Percentiles rank a stretch among this genome's conserved stretches.
Conservation (phyloP, 2,329 filamentous ascomycete species). For the Keithomyces neogunnii region DNA sequence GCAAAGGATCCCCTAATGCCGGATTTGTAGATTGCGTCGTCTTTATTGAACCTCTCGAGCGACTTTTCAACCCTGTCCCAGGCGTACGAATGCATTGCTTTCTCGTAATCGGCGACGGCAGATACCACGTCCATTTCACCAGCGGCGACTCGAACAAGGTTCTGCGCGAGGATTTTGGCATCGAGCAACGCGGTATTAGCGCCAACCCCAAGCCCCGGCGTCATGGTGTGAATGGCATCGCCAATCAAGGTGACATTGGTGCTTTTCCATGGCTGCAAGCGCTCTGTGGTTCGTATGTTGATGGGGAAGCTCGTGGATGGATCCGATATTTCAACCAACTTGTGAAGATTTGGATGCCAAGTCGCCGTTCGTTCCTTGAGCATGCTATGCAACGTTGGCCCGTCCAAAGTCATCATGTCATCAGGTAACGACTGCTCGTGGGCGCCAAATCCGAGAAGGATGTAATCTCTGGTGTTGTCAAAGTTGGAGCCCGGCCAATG, state of each 20-base stretch:
- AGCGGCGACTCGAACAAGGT: not conserved
- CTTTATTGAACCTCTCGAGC: conserved; percentile 8
- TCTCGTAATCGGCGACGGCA: conserved; percentile 7
- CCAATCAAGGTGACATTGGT: conserved; percentile 12
- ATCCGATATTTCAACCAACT: conserved; percentile 5
- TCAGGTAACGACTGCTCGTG: conserved; percentile 3
- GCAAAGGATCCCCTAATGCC: conserved; percentile 6
- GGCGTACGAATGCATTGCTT: conserved; percentile 9
- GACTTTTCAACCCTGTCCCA: conserved; percentile 10
- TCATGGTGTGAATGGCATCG: conserved; percentile 17
- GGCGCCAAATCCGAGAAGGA: conserved; percentile 6
- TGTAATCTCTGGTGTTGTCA: conserved; percentile 10
- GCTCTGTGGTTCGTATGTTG: conserved; percentile 9
- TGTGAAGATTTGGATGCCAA: conserved; percentile 8
- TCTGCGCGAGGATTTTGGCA: conserved; percentile 8
- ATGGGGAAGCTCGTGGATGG: conserved; percentile 8
- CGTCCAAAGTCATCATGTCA: conserved; percentile 4
- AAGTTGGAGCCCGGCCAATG: conserved; percentile 8
- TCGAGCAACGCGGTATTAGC: conserved; percentile 13
- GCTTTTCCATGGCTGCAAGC: conserved; percentile 6
- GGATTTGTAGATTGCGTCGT: conserved; percentile 8
- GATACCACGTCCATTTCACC: conserved; percentile 1
- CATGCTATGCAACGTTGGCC: conserved; percentile 4
- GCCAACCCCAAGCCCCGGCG: conserved; percentile 12
- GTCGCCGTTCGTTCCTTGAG: not conserved